Evolutionary conservation across 148 eudicot genomes (phyloP).

Genomic region (Bassia scoparia): DNA sequence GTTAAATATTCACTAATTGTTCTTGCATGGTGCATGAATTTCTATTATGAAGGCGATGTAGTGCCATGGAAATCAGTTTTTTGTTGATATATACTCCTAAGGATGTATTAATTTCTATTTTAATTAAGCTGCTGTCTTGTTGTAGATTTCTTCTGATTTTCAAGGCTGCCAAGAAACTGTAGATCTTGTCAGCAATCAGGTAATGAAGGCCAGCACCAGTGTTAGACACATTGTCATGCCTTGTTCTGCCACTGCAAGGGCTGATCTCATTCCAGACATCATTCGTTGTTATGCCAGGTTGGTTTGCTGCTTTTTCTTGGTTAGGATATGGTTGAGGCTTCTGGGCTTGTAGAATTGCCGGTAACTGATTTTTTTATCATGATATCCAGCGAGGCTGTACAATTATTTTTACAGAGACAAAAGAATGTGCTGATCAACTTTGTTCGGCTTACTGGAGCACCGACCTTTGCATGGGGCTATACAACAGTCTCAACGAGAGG

Average conservation of each 20-base stretch:
- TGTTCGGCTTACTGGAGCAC: constrained; percentile 73
- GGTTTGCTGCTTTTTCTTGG: constrained; percentile 18
- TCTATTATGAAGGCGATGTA: background rate
- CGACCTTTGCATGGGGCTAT: constrained; percentile 93
- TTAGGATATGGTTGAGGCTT: background rate
- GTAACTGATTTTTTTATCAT: background rate
- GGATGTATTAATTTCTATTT: background rate
- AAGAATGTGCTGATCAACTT: constrained; percentile 69
- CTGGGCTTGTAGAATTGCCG: background rate
- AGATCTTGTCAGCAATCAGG: constrained; percentile 93
- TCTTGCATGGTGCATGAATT: background rate
- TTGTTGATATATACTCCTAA: background rate
- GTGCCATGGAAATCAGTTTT: background rate
- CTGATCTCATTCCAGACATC: constrained; percentile 87
- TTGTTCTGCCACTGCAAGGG: constrained; percentile 69
- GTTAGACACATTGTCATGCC: constrained; percentile 91
- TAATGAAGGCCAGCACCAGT: constrained; percentile 87
- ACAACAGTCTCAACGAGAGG: constrained; percentile 89
- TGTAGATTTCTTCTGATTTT: constrained; percentile 70
- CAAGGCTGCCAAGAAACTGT: constrained; percentile 68
- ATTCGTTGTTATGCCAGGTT: constrained; percentile 87
- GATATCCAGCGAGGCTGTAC: constrained; percentile 70
- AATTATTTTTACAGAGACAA: constrained; percentile 83
- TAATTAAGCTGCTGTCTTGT: constrained; percentile 19
- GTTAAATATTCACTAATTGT: too few relatives aligned